Evolutionary conservation across 192 early-diverging fungal species (phyloP), one percentile per base, ranked within the genome.

Genomic region (Coemansia interrupta): DNA sequence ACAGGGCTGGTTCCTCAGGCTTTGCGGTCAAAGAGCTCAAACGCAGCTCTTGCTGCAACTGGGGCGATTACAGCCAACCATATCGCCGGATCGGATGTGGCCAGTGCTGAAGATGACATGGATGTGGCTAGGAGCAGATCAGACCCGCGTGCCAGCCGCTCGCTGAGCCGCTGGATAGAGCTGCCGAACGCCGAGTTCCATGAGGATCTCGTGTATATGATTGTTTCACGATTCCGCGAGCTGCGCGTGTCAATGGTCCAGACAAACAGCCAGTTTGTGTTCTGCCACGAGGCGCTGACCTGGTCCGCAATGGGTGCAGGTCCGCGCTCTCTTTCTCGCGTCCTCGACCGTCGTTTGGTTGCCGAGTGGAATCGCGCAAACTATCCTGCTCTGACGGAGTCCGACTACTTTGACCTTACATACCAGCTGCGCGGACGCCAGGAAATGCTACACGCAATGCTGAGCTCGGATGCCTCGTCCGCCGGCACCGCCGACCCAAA

Each of bases 241-340:
- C 90, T 92, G 60, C 83, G 92, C 23, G 70, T 94, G 28, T 78
- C 80, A 11, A 87, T 90, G 84, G 92, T 94, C n/a, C 92, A 94
- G 71, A 88, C 87, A 2, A 61, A 87, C 36, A 60, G 78, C 42
- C 92, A 94, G 77, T 94, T 85, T 80, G 86, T 83, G 19, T 92
- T 91, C 63, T 90, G 89, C 68, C 91, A 94, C 60, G 89, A 93
- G 58, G 86, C 90, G 2, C 69, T 91, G 54, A 60, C 72, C 46
- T 89, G 86, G 86, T 68, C 65, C 18, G 58, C 59, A 38, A 57
- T 80, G 17, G 63, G 63, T 5, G 62, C 64, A 17, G 64, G 68
- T 0, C 77, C 77, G 49, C 70, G 71, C 18, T 56, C 70, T 5
- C 55, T 79, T 4, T 66, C 70, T 32, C 71, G 64, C 4, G 45